Base-by-base conservation (phyloP, 441 rosid species). In the Daphne laureola region DNA sequence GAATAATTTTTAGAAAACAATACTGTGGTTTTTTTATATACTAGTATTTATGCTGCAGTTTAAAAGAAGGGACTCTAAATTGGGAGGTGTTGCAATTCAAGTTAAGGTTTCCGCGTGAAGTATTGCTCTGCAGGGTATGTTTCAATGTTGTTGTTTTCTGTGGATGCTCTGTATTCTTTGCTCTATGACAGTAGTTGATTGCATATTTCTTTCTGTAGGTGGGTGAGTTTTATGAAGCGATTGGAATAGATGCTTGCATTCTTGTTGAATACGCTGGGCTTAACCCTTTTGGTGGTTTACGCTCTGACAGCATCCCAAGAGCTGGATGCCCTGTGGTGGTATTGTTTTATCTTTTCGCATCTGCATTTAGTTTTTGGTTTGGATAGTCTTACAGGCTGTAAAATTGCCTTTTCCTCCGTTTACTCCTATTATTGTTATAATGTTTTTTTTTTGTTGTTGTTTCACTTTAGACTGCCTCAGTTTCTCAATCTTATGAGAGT, bases 291-390 rank as follows among this genome's bases (percentile, higher is more conserved):
- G 99, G 99, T 49, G 97, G 96, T 64, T 67, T 83, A 65, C 95
- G 97, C 31, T 71, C 93, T 5, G 97, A 87, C 58, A 90, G 87
- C 59, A 67, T 82, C 65, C 99, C 99, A 5, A 84, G 80, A 75
- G 99, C 99, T 74, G 99, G 99, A 59, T 93, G 99, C 67, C 99
- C 99, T 58, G 76, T 90, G 16, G 73, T 87, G 97, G 99, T 93
- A 87, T 54, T 50, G 3, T 43, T 61, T 55, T 55, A 43, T 57
- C 57, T 21, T 51, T 36, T 38, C 44, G 7, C 41, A 35, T 14
- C 17, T 26, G 50, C 8, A 46, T n/a, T 31, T 31, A 13, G 54
- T 43, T 27, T 51, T 43, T 16, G 21, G 47, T 55, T 59, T 12
- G 16, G 43, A n/a, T 54, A 23, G 27, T 44, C 27, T 49, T 41